phyloP scores from a whole-genome alignment of 2,329 filamentous ascomycete species.

The Pestalotiopsis sp. region DNA sequence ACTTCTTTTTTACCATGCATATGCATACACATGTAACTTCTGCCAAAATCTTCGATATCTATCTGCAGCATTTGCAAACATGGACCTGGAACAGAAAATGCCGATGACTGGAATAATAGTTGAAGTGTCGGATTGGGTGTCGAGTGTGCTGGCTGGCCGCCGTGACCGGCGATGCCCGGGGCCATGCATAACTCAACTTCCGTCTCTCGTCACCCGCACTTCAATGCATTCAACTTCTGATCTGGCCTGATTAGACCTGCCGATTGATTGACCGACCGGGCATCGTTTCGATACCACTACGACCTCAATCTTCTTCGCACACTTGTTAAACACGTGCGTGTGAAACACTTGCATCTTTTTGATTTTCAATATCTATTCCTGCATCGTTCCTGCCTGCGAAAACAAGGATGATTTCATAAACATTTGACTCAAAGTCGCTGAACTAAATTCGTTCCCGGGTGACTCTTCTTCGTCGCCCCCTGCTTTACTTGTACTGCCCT shows the following conservation, averaged over 20 bases:
- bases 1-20: too few relatives aligned
- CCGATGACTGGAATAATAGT: not conserved
- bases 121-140: not conserved
- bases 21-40: too few relatives aligned
- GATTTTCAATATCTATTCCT: not conserved
- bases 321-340: not conserved
- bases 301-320: not conserved
- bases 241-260: not conserved
- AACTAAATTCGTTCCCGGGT: not conserved
- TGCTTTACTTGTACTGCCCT: not conserved
- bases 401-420: not conserved
- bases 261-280: not conserved
- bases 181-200: not conserved
- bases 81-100: too few relatives aligned
- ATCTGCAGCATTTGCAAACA: too few relatives aligned
- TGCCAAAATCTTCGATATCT: too few relatives aligned
- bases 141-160: not conserved
- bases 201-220: not conserved
- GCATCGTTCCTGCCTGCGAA: not conserved
- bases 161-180: not conserved
- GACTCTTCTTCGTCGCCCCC: not conserved
- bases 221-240: not conserved
- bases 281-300: not conserved
- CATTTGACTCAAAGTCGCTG: not conserved
- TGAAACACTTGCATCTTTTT: not conserved